Evolutionary conservation across 139 green algal species (phyloP).

Genomic region (Ettlia oleoabundans): DNA sequence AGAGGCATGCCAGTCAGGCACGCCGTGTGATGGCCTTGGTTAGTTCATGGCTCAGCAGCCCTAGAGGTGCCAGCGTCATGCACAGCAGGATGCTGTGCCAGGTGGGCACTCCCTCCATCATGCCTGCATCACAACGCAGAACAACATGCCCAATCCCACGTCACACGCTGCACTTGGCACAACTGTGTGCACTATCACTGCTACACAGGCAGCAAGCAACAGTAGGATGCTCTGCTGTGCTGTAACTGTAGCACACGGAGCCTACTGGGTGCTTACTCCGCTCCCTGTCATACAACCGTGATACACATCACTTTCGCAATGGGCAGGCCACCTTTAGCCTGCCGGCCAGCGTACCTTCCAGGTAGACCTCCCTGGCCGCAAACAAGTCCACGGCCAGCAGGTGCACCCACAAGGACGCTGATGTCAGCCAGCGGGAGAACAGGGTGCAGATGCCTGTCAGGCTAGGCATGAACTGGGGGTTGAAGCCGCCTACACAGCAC

Average conservation of each 20-base stretch:
- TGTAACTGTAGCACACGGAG: too few species aligned
- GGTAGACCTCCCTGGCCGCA: slow-evolving; percentile 47
- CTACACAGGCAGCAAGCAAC: too few species aligned
- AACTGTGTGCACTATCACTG: too few species aligned
- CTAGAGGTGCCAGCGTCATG: slow-evolving; percentile 57
- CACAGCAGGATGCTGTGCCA: slow-evolving; percentile 59
- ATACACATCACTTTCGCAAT: too few species aligned
- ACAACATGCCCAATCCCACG: not conserved
- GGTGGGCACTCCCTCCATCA: slow-evolving; percentile 40
- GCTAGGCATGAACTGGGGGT: slow-evolving; percentile 78
- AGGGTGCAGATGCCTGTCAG: slow-evolving; percentile 66
- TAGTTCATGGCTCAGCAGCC: slow-evolving; percentile 45
- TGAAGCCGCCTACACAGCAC: slow-evolving; percentile 70
- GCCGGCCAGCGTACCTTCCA: slow-evolving; percentile 43
- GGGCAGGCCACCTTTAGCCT: not conserved
- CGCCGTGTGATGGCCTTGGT: slow-evolving; percentile 32
- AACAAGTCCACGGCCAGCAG: slow-evolving; percentile 77
- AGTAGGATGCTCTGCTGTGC: too few species aligned
- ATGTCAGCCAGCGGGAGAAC: slow-evolving; percentile 64
- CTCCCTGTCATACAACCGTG: too few species aligned
- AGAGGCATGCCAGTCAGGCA: not conserved
- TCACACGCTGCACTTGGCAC: too few species aligned
- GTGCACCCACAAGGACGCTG: slow-evolving; percentile 72
- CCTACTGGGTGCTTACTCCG: too few species aligned
- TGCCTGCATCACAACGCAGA: slow-evolving; percentile 35